Conservation (phyloP, 2,329 filamentous ascomycete genomes). For the Setomelanomma holmii region DNA sequence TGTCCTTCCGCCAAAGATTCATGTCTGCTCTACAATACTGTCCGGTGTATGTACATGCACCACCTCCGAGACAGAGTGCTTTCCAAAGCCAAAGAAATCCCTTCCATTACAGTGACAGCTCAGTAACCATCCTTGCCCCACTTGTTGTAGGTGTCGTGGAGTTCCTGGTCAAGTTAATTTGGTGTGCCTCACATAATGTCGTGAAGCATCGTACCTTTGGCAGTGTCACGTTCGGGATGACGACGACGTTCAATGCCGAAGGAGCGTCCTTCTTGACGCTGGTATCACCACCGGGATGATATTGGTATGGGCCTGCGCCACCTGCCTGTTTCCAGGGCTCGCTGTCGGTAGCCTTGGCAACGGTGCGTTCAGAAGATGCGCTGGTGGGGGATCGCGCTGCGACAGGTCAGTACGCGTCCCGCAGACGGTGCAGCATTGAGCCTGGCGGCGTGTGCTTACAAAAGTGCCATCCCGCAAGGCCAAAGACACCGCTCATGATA, state of each 20-base stretch:
- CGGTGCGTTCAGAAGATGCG: constrained; percentile 79
- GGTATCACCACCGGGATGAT: constrained; percentile 80
- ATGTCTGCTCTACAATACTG: background rate
- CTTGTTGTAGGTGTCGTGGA: constrained; percentile 99
- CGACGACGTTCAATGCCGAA: constrained; percentile 92
- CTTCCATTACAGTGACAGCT: background rate
- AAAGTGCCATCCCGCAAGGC: constrained; percentile 89
- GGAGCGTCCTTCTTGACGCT: constrained; percentile 85
- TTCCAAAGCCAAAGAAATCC: background rate
- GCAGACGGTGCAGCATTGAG: no score
- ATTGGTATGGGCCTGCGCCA: constrained; percentile 66
- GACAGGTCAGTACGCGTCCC: constrained; percentile 21
- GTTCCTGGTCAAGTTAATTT: constrained; percentile 61
- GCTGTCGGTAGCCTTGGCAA: constrained; percentile 75
- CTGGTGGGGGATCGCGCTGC: constrained; percentile 84
- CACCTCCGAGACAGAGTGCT: constrained; percentile 8
- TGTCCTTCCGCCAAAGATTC: no score
- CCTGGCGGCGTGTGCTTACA: constrained; percentile 62
- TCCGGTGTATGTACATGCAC: constrained; percentile 5
- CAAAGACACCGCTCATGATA: constrained; percentile 88
- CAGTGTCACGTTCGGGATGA: constrained; percentile 91
- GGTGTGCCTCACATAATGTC: background rate
- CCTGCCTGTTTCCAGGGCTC: constrained; percentile 88
- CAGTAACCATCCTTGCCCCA: constrained; percentile 95
- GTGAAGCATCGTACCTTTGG: constrained; percentile 64